These are phyloP conservation scores for Excoecaria agallocha DNA, from an alignment of 345 rosid genomes.

Conservation along the genomic window DNA sequence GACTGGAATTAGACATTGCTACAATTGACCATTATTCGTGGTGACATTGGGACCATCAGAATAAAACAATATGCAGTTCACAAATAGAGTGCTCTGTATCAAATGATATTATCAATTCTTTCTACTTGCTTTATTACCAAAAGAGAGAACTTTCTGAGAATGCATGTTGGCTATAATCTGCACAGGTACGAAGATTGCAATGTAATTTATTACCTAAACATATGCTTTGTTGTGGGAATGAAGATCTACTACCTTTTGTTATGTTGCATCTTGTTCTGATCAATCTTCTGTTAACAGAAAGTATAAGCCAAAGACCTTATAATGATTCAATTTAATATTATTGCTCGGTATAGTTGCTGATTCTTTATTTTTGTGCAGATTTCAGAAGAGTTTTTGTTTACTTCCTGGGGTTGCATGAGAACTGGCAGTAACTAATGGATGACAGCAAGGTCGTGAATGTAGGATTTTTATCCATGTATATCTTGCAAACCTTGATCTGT, in stretches of 20 bases:
- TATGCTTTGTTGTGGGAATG: too few relatives aligned
- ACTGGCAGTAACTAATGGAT: conserved; percentile 11
- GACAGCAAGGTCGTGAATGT: conserved; percentile 22
- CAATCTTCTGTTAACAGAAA: background rate
- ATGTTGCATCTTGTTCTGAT: background rate
- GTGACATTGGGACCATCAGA: background rate
- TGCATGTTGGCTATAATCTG: background rate
- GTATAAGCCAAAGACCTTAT: background rate
- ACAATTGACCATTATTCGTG: background rate
- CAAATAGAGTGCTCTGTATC: background rate
- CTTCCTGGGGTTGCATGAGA: background rate
- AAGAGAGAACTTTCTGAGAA: background rate
- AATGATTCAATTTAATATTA: background rate
- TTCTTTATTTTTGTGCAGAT: background rate
- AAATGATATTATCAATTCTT: too few relatives aligned
- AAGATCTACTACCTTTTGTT: background rate
- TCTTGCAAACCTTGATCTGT: conserved; percentile 25
- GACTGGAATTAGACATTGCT: background rate
- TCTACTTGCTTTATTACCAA: background rate
- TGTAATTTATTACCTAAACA: too few relatives aligned
- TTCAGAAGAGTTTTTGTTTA: conserved; percentile 17
- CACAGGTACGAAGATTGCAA: too few relatives aligned
- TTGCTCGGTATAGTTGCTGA: conserved; percentile 3
- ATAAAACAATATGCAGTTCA: background rate
- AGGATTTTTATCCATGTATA: conserved; percentile 17